Evolutionary conservation across 192 early-diverging fungal species (phyloP), one percentile per base, ranked within the genome.

Genomic region (Entomortierella chlamydospora): DNA sequence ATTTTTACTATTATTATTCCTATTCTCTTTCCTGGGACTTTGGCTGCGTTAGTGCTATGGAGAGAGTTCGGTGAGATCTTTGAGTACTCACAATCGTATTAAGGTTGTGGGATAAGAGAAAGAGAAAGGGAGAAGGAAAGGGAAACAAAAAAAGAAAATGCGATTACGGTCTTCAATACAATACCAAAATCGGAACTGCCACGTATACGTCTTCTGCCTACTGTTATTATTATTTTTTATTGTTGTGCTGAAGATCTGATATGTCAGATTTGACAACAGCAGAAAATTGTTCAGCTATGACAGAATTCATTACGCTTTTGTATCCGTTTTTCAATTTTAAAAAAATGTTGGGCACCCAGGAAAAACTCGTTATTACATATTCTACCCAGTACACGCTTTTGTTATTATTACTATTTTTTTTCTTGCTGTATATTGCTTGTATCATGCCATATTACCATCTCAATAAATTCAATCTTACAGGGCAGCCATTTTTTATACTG

Each of bases 171-270:
- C 50, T 17, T 51, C 50, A 51, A 51, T 51, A 51, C 23, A 51
- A 51, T 51, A 51, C 50, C 50, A 51, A 51, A 51, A 51, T 22
- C 50, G n/a, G 26, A 11, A 20, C 5, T 31, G 34, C 20, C 49
- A 33, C 29, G 45, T 22, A 17, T 55, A 39, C 26, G 7, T 47
- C 8, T 61, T 8, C 2, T 34, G 28, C 34, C 20, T 0, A 23
- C 51, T 50, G 26, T 41, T 52, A n/a, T 64, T 34, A 4, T 64
- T 34, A 31, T 52, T 15, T 64, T 64, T 52, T 64, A 8, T 52
- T 41, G n/a, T 41, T 41, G 39, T 41, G 6, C 13, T 41, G 39
- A 13, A 9, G 39, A 41, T 41, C 39, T 9, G 39, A 41, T 41
- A 41, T 9, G 39, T 6, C 6, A 41, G 13, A 9, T 41, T 13